A percentile compares a stretch with the other conserved stretches of the same genome.
Evolutionary conservation across 768 basidiomycete species (phyloP).

Genomic region (Lactarius sp.): DNA sequence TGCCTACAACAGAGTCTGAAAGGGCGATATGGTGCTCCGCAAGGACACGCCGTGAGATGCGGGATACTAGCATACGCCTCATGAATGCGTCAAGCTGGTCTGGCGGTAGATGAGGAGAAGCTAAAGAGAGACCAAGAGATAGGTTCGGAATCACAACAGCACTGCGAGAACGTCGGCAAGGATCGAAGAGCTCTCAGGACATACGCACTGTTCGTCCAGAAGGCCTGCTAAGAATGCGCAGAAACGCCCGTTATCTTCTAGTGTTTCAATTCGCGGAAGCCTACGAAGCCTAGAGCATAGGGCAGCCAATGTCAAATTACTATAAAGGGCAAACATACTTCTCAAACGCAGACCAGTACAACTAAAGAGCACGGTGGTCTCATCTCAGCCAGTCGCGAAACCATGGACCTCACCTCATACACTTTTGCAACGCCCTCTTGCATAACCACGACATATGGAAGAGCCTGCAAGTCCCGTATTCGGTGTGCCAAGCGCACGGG

Average conservation of each 20-base stretch:
- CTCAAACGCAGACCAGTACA: conserved; percentile 86
- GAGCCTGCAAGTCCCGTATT: conserved; percentile 76
- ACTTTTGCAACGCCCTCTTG: conserved; percentile 80
- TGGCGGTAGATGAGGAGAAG: conserved; percentile 71
- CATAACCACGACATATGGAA: conserved; percentile 84
- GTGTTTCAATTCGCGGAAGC: conserved; percentile 64
- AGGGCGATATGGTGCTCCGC: conserved; percentile 87
- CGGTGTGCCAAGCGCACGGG: conserved; percentile 87
- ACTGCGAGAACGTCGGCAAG: conserved; percentile 35
- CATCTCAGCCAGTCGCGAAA: background rate
- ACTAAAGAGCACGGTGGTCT: conserved; percentile 37
- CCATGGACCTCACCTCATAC: conserved; percentile 57
- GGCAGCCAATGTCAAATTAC: background rate
- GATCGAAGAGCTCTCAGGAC: conserved; percentile 1
- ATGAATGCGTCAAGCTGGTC: conserved; percentile 83
- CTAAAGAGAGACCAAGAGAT: conserved; percentile 78
- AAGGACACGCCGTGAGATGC: conserved; percentile 84
- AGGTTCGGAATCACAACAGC: conserved; percentile 76
- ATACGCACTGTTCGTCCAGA: conserved; percentile 69
- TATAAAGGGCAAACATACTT: conserved; percentile 42
- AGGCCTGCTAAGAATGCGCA: conserved; percentile 63
- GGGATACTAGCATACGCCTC: conserved; percentile 85
- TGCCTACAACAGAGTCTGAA: conserved; percentile 47
- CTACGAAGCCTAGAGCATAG: conserved; percentile 38
- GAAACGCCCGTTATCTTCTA: conserved; percentile 74